Percentiles rank a stretch among this genome's conserved stretches.
Conservation (phyloP, 257 asterid genomes). For the Henckelia pumila region DNA sequence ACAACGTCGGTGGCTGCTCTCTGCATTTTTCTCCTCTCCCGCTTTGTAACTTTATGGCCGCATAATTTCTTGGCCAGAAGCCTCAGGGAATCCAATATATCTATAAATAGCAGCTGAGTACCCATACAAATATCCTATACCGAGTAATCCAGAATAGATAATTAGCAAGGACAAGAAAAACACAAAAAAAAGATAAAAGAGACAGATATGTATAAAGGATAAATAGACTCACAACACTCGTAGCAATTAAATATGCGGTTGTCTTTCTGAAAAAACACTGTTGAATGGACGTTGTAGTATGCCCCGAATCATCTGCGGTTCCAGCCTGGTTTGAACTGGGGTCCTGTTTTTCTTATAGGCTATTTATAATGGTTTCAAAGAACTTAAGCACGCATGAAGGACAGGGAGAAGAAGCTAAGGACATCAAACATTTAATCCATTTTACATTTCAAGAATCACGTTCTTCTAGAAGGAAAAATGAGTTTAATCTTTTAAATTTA, state of each 20-base stretch:
- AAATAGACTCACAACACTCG: slow-evolving; percentile 48
- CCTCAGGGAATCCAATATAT: slow-evolving; percentile 39
- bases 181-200: not conserved
- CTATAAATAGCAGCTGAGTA: slow-evolving; percentile 59
- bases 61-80: slow-evolving; percentile 42
- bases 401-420: not conserved
- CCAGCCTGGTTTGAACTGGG: slow-evolving; percentile 30
- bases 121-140: slow-evolving; percentile 79
- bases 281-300: slow-evolving; percentile 18
- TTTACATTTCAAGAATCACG: not conserved
- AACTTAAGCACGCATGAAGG: slow-evolving; percentile 2
- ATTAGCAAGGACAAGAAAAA: slow-evolving; percentile 5
- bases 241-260: slow-evolving; percentile 46
- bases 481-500: not conserved
- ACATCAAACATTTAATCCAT: not conserved
- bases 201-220: not conserved
- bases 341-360: slow-evolving; percentile 37
- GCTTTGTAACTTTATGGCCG: slow-evolving; percentile 49
- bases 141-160: slow-evolving; percentile 11
- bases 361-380: slow-evolving; percentile 11
- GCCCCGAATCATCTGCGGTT: not conserved
- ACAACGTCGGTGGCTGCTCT: slow-evolving; percentile 54
- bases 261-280: slow-evolving; percentile 48
- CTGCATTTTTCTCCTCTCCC: slow-evolving; percentile 61
- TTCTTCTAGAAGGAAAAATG: not conserved